Conservation (phyloP, 2,329 filamentous ascomycete species). For the Fusarium nisikadoi region DNA sequence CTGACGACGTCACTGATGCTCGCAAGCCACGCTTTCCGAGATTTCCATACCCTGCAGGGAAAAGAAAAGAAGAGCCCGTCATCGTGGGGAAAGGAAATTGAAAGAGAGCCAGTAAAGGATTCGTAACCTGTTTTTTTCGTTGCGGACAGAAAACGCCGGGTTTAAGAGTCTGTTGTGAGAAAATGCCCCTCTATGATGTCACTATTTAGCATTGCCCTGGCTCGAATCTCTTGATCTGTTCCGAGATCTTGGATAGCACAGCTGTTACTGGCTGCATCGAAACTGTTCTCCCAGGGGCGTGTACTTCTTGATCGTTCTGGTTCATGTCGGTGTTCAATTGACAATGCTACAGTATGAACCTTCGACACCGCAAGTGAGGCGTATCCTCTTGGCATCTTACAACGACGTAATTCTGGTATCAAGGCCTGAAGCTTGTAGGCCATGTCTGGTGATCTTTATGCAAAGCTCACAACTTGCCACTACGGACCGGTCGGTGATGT, state of each 20-base stretch:
- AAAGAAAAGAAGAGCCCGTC: background rate
- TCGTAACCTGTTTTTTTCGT: constrained; percentile 32
- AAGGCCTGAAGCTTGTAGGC: background rate
- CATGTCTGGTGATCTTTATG: background rate
- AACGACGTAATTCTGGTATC: constrained; percentile 24
- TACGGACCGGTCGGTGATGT: background rate
- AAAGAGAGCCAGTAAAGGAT: background rate
- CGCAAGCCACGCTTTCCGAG: constrained; percentile 3
- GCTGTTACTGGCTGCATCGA: constrained; percentile 1
- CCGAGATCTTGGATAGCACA: constrained; percentile 32
- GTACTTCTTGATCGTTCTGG: background rate
- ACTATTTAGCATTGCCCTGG: constrained; percentile 3
- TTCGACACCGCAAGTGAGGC: background rate
- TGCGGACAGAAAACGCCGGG: background rate
- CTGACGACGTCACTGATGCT: constrained; percentile 31
- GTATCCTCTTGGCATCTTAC: background rate
- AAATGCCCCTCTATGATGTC: constrained; percentile 32
- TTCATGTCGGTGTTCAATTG: background rate
- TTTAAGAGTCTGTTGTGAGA: background rate
- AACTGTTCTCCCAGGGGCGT: constrained; percentile 6
- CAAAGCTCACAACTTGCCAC: constrained; percentile 14
- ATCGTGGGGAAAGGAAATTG: background rate
- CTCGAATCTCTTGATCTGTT: constrained; percentile 25
- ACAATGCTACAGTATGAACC: constrained; percentile 12
- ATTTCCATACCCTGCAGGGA: background rate